Conservation (phyloP, 2,329 filamentous ascomycete genomes). For the Hypoxylon sp. region DNA sequence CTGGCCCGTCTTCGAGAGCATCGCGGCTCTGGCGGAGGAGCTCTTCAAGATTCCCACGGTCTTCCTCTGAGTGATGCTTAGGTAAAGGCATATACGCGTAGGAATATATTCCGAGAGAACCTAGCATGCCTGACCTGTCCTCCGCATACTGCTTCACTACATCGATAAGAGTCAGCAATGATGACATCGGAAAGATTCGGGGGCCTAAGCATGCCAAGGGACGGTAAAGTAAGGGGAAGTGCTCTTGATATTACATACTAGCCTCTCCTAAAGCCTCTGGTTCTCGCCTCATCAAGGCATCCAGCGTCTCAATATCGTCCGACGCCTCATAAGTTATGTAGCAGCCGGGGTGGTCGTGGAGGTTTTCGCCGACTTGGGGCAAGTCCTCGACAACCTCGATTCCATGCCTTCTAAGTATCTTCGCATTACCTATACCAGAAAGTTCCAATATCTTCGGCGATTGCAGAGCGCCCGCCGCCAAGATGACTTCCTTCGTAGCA, state of each 20-base stretch:
- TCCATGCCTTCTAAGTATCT: conserved; percentile 43
- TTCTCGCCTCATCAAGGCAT: conserved; percentile 20
- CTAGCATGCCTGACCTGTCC: conserved; percentile 11
- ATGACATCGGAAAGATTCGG: neutral
- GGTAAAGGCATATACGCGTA: conserved; percentile 31
- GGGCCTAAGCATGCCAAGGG: no score
- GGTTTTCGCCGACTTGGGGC: conserved; percentile 47
- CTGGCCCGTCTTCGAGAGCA: neutral
- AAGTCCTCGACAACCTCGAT: conserved; percentile 50
- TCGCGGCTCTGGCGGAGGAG: conserved; percentile 12
- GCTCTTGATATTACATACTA: neutral
- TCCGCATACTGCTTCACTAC: conserved; percentile 15
- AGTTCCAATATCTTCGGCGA: conserved; percentile 42
- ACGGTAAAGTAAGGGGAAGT: neutral
- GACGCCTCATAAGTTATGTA: conserved; percentile 23
- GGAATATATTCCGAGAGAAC: conserved; percentile 12
- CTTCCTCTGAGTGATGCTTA: conserved; percentile 5
- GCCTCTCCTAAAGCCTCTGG: conserved; percentile 20
- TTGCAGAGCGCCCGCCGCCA: conserved; percentile 44
- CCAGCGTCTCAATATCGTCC: conserved; percentile 26
- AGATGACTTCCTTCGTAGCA: conserved; percentile 41
- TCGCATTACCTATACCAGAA: conserved; percentile 40
- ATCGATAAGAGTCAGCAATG: neutral
- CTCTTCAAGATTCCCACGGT: conserved; percentile 1
- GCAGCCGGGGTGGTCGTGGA: conserved; percentile 33